Percentiles rank a stretch among this genome's conserved stretches.
Conservation (phyloP, 2,329 filamentous ascomycete genomes). For the Chaetomiaceae sp. region DNA sequence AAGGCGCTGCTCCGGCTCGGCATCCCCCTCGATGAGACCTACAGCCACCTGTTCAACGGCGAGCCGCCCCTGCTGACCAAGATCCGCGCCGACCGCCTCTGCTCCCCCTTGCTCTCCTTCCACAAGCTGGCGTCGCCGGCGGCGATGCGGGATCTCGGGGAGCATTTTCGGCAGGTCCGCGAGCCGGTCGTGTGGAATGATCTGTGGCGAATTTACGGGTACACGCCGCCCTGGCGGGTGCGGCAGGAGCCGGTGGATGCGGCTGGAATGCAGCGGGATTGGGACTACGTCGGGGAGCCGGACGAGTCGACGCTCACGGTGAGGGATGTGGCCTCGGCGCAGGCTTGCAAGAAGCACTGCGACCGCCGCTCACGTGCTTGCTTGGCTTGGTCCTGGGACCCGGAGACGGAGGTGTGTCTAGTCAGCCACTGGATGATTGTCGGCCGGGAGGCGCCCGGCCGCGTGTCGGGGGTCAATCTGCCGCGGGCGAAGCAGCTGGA, state of each 20-base stretch:
- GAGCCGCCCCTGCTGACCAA: constrained; percentile 44
- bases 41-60: constrained; percentile 50
- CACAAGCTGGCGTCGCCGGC: constrained; percentile 42
- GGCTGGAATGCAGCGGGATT: constrained; percentile 33
- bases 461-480: constrained; percentile 17
- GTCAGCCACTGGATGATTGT: constrained; percentile 25
- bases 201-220: constrained; percentile 44
- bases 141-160: constrained; percentile 41
- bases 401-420: constrained; percentile 11
- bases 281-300: constrained; percentile 45
- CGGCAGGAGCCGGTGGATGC: constrained; percentile 11
- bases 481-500: constrained; percentile 13
- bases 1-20: constrained; percentile 47
- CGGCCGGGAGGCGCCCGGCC: constrained; percentile 13
- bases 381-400: constrained; percentile 24
- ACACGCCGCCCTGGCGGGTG: constrained; percentile 33
- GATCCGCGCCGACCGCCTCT: constrained; percentile 45
- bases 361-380: constrained; percentile 11
- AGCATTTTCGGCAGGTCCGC: constrained; percentile 33
- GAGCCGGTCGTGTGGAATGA: constrained; percentile 45
- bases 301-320: constrained; percentile 37
- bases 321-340: constrained; percentile 13
- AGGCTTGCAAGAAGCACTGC: constrained; percentile 16
- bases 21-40: constrained; percentile 50
- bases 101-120: constrained; percentile 49